phyloP scores from a whole-genome alignment of 441 rosid species.

The Brassica hybrid region DNA sequence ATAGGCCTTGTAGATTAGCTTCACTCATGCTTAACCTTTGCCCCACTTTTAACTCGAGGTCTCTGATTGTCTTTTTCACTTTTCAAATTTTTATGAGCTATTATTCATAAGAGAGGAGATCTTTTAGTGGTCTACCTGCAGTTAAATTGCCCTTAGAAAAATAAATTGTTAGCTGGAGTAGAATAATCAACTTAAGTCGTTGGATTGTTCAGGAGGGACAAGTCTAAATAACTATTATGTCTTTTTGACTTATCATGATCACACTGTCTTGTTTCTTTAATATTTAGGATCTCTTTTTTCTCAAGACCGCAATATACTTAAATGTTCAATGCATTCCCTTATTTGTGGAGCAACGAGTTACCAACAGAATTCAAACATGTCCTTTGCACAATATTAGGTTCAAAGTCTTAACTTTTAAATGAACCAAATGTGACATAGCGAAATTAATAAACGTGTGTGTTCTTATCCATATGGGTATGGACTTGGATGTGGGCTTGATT shows the following conservation, averaged over 20 bases:
- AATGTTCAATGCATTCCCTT: not conserved
- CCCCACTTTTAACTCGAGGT: not conserved
- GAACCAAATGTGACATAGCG: not conserved
- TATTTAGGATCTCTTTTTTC: not conserved
- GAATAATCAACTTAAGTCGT: not conserved
- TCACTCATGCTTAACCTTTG: constrained; percentile 6
- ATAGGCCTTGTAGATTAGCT: constrained; percentile 1
- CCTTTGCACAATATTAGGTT: not conserved
- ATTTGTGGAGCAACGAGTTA: not conserved
- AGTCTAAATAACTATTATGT: not conserved
- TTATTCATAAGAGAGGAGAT: not conserved
- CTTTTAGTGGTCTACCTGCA: not conserved
- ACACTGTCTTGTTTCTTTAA: not conserved
- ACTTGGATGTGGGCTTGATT: constrained; percentile 10
- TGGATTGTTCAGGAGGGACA: not conserved
- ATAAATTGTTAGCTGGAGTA: not conserved
- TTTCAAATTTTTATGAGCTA: not conserved
- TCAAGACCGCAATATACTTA: too few relatives aligned
- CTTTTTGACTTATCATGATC: too few relatives aligned
- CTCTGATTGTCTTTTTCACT: not conserved
- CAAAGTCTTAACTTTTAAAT: not conserved
- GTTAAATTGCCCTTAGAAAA: not conserved
- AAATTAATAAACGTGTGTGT: not conserved
- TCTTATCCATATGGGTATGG: too few relatives aligned
- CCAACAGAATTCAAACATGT: not conserved